phyloP scores from a whole-genome alignment of 495 filamentous ascomycete genomes.

The Talaromyces adpressus region DNA sequence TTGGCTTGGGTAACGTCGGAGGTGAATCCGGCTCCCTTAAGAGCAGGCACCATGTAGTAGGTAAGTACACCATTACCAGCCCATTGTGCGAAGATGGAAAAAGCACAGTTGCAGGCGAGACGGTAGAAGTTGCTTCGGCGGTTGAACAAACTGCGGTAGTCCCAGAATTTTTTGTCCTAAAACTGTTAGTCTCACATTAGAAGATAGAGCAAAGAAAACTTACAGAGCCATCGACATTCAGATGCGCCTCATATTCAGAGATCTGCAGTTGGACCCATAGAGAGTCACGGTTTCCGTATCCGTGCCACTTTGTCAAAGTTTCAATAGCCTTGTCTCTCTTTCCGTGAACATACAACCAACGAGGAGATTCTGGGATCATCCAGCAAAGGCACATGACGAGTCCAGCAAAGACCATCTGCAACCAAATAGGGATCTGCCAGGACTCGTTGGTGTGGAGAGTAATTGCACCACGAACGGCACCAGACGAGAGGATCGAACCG shows the following conservation, averaged over 20 bases:
- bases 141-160: constrained; percentile 52
- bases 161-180: constrained; percentile 50
- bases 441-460: constrained; percentile 22
- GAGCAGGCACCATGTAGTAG: constrained; percentile 42
- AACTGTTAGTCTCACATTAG: not conserved
- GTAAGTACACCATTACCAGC: constrained; percentile 31
- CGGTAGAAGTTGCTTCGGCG: constrained; percentile 48
- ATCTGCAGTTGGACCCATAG: constrained; percentile 46
- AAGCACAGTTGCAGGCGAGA: constrained; percentile 45
- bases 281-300: constrained; percentile 40
- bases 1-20: constrained; percentile 9
- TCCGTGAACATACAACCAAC: constrained; percentile 39
- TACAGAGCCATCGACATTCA: constrained; percentile 39
- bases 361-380: constrained; percentile 21
- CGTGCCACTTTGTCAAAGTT: constrained; percentile 47
- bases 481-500: constrained; percentile 36
- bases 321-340: constrained; percentile 40
- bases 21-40: constrained; percentile 16
- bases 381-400: constrained; percentile 17
- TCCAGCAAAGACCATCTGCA: constrained; percentile 49
- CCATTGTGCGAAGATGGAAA: constrained; percentile 44
- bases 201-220: not conserved
- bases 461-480: constrained; percentile 24
- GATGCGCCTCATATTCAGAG: constrained; percentile 46
- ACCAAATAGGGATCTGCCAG: constrained; percentile 59